Evolutionary conservation across 495 filamentous ascomycete species (phyloP), one percentile per base, ranked within the genome.

Genomic region (Trichoderma erinaceum): DNA sequence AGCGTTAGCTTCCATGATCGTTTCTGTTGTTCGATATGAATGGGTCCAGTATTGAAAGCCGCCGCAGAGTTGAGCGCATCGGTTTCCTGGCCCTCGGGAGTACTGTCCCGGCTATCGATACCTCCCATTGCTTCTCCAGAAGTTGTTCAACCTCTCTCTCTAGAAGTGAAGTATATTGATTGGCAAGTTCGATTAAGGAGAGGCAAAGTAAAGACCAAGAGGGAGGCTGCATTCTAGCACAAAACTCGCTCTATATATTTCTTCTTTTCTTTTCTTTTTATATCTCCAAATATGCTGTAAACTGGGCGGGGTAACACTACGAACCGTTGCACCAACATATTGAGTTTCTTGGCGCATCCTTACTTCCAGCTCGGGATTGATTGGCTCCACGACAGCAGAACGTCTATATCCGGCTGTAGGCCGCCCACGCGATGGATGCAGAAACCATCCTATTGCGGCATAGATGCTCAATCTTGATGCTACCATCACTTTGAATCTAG

Each of bases 1-100:
- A 41, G 64, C 29, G 32, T 64, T 38, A 64, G 12, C 29, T 72
- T 71, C 43, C 43, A 46, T 3, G 43, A 16, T 38, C 35, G 7
- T 46, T 46, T 4, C 12, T 46, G 35, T 38, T 6, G 3, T 4
- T 46, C 43, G 18, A 46, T 46, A 46, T 16, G 3, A 52, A 23
- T 4, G 10, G n/a, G 1, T 11, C 4, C 21, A 7, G 21, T 10
- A 18, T 52, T 52, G 16, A 21, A 11, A n/a, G n/a, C 10, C 2
- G 16, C 18, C 8, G 48, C 25, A 21, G n/a, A 52, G 48, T 21
- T 52, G 3, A 52, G 10, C 18, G 48, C 48, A 23, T 52, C 48
- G 48, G 48, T 23, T 11, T 52, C 48, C 2, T 52, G 48, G 48
- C 5, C 10, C 21, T 52, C 48, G 21, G 48, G 48, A 11, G 18